These are phyloP conservation scores for Lichina pygmaea DNA, from an alignment of 495 filamentous ascomycete genomes.

Conservation along the genomic window DNA sequence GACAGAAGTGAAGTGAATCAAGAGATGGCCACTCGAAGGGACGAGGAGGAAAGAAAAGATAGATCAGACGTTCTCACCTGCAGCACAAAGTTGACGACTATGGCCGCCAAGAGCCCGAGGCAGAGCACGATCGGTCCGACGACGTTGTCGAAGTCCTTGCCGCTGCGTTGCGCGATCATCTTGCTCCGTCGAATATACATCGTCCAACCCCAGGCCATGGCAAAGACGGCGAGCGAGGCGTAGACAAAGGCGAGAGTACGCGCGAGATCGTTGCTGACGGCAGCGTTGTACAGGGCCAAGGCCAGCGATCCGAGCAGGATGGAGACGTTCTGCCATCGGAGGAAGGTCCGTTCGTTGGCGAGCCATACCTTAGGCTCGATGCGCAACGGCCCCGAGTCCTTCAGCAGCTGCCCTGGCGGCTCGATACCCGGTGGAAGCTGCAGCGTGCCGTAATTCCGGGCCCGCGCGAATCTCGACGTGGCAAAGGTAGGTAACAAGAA, in stretches of 20 bases:
- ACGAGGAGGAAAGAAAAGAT: background rate
- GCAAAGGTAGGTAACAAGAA: too few relatives aligned
- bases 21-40: background rate
- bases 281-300: conserved; percentile 66
- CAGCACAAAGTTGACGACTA: conserved; percentile 74
- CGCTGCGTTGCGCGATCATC: conserved; percentile 63
- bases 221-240: conserved; percentile 53
- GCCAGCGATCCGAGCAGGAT: conserved; percentile 62
- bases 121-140: conserved; percentile 66
- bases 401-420: conserved; percentile 63
- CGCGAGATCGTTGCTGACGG: conserved; percentile 43
- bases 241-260: conserved; percentile 55
- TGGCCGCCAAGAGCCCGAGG: conserved; percentile 44
- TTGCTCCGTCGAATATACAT: conserved; percentile 47
- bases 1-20: conserved; percentile 12
- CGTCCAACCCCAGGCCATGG: conserved; percentile 65
- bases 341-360: conserved; percentile 87
- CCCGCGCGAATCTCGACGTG: too few relatives aligned
- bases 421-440: conserved; percentile 59
- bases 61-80: conserved; percentile 16
- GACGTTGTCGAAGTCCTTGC: conserved; percentile 74
- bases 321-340: conserved; percentile 91
- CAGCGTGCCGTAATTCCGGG: too few relatives aligned
- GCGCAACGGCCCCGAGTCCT: conserved; percentile 67
- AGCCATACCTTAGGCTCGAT: conserved; percentile 98